Evolutionary conservation across 108 stramenopile genomes (phyloP).

Genomic region (Bacterosira constricta): DNA sequence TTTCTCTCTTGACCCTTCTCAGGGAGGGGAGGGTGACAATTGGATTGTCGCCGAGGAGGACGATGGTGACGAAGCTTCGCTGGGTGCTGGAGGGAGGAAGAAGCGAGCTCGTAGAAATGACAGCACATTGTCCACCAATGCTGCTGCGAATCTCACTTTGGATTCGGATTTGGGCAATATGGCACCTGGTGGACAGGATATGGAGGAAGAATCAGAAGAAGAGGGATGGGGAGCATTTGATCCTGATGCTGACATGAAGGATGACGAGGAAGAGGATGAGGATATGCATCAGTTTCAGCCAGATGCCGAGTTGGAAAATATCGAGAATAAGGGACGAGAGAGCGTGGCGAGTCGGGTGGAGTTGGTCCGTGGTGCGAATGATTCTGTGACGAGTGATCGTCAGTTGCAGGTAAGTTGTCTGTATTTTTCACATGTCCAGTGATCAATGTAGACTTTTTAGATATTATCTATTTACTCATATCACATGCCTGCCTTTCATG

Average conservation of each 20-base stretch:
- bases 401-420: constrained; percentile 49
- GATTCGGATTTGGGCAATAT: constrained; percentile 26
- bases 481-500: not conserved
- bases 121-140: constrained; percentile 13
- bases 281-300: constrained; percentile 50
- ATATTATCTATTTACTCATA: not conserved
- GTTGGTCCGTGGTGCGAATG: constrained; percentile 69
- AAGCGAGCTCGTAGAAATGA: not conserved
- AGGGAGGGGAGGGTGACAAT: constrained; percentile 52
- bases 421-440: not conserved
- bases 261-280: constrained; percentile 54
- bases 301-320: constrained; percentile 32
- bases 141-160: constrained; percentile 25
- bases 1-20: constrained; percentile 51
- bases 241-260: constrained; percentile 76
- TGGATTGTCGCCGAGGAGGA: constrained; percentile 78
- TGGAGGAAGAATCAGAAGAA: constrained; percentile 59
- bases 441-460: not conserved
- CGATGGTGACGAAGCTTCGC: constrained; percentile 10
- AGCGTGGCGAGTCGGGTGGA: constrained; percentile 74
- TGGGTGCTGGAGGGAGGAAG: constrained; percentile 15
- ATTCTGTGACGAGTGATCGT: constrained; percentile 49
- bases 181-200: constrained; percentile 3
- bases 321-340: constrained; percentile 38
- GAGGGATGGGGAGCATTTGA: constrained; percentile 88